These are phyloP conservation scores for Starmerella bacillaris DNA, from an alignment of 805 yeast species.

Conservation along the genomic window DNA sequence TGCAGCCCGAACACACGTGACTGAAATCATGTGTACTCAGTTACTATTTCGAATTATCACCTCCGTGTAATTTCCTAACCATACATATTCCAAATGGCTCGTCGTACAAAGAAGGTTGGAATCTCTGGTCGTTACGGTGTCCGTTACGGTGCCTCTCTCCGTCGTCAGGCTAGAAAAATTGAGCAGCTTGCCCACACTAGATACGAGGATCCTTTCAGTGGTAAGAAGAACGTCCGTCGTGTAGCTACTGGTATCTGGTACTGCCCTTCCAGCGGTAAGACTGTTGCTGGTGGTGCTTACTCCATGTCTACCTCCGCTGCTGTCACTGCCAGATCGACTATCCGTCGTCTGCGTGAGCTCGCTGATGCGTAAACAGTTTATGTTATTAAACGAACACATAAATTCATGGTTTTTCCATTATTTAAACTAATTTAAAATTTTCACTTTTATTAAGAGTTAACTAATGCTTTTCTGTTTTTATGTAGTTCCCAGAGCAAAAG, in stretches of 20 bases:
- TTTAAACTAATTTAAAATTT: no score
- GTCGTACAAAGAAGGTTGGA: slow-evolving; percentile 99
- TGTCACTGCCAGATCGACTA: slow-evolving; percentile 99
- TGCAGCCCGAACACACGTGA: no score
- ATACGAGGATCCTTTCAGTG: slow-evolving; percentile 99
- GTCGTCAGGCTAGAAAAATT: slow-evolving; percentile 98
- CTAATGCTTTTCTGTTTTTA: no score
- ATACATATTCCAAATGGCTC: slow-evolving; percentile 57
- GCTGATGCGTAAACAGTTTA: slow-evolving; percentile 97
- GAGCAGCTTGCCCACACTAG: slow-evolving; percentile 98
- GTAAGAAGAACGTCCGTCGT: slow-evolving; percentile 96
- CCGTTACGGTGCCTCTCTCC: slow-evolving; percentile 98
- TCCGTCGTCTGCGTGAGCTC: slow-evolving; percentile 99
- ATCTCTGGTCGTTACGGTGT: slow-evolving; percentile 99
- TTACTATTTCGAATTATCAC: background rate
- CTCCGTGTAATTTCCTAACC: background rate
- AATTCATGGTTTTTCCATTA: no score
- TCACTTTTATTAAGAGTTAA: no score
- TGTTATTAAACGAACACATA: no score
- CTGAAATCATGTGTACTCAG: slow-evolving; percentile 3
- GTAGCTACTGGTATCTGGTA: slow-evolving; percentile 98
- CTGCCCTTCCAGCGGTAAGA: slow-evolving; percentile 86
- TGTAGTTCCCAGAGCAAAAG: no score
- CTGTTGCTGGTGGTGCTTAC: slow-evolving; percentile 99
- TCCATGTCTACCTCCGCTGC: slow-evolving; percentile 97